Conservation (phyloP, 2,329 filamentous ascomycete species). For the Beauveria pseudobassiana region DNA sequence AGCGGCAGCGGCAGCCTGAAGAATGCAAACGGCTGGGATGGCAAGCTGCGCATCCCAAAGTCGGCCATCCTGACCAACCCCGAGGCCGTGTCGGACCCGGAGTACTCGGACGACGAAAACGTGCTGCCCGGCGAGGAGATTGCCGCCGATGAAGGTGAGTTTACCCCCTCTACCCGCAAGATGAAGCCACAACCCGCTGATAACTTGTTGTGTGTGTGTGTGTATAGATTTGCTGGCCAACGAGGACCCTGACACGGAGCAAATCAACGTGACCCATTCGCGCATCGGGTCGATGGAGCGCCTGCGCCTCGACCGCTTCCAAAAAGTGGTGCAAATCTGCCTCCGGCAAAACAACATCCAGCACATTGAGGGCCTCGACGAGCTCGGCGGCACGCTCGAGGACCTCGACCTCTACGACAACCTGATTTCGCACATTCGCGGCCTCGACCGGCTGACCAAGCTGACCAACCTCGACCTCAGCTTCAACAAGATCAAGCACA, state of each 20-base stretch:
- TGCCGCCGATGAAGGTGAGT: conserved; percentile 69
- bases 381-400: conserved; percentile 57
- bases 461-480: conserved; percentile 80
- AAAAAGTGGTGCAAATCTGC: conserved; percentile 67
- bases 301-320: conserved; percentile 78
- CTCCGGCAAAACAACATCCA: conserved; percentile 89
- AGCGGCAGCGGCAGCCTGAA: conserved; percentile 39
- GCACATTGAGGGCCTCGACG: conserved; percentile 65
- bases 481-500: conserved; percentile 99
- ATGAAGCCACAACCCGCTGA: background rate
- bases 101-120: conserved; percentile 69
- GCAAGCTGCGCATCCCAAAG: conserved; percentile 69
- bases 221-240: conserved; percentile 50
- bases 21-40: conserved; percentile 71
- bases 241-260: conserved; percentile 56
- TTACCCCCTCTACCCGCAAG: background rate
- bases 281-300: conserved; percentile 71
- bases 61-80: conserved; percentile 59
- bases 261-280: conserved; percentile 86
- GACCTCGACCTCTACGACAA: conserved; percentile 98
- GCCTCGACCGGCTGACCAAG: conserved; percentile 68
- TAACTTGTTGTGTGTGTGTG: too few species aligned
- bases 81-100: conserved; percentile 74
- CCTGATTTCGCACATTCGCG: conserved; percentile 77
- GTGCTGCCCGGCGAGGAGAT: conserved; percentile 67